phyloP scores from a whole-genome alignment of 2,329 filamentous ascomycete genomes.

The Cordyceps cateniannulata region DNA sequence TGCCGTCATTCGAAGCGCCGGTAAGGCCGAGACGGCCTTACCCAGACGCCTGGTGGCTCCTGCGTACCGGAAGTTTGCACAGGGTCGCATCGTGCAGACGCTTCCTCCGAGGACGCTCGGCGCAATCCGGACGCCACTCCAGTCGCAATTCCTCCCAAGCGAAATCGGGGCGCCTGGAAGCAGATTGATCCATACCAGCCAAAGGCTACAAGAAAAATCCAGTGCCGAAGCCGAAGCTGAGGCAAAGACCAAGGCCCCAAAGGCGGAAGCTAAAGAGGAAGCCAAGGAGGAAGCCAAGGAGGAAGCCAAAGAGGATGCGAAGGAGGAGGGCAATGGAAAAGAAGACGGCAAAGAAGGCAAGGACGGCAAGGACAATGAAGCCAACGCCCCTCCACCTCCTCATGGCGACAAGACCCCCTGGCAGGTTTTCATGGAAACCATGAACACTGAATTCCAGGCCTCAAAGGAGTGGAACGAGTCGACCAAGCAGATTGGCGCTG shows the following conservation, averaged over 20 bases:
- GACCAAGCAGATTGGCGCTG: conserved; percentile 86
- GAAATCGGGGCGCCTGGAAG: conserved; percentile 28
- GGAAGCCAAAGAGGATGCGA: conserved; percentile 26
- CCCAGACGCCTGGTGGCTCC: conserved; percentile 32
- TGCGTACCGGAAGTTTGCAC: conserved; percentile 34
- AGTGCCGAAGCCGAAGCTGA: conserved; percentile 32
- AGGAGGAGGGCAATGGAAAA: conserved; percentile 32
- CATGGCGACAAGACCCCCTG: conserved; percentile 98
- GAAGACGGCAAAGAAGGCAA: conserved; percentile 28
- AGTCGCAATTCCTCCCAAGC: conserved; percentile 38
- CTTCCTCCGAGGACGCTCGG: conserved; percentile 21
- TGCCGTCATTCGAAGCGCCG: conserved; percentile 38
- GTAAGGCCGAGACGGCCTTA: conserved; percentile 33
- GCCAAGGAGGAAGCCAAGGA: conserved; percentile 32
- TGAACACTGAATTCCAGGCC: conserved; percentile 86
- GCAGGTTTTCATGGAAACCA: conserved; percentile 98
- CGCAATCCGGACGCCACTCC: conserved; percentile 32
- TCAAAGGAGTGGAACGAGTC: conserved; percentile 99
- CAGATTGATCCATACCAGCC: conserved; percentile 28
- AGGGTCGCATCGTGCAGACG: conserved; percentile 20
- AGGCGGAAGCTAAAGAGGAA: conserved; percentile 30
- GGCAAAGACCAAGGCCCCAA: conserved; percentile 21
- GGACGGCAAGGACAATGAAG: conserved; percentile 51
- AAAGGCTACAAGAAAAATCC: conserved; percentile 20
- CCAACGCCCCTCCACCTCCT: conserved; percentile 76